Evolutionary conservation across 345 rosid genomes (phyloP).

Genomic region (Gossypium rotundifolium): DNA sequence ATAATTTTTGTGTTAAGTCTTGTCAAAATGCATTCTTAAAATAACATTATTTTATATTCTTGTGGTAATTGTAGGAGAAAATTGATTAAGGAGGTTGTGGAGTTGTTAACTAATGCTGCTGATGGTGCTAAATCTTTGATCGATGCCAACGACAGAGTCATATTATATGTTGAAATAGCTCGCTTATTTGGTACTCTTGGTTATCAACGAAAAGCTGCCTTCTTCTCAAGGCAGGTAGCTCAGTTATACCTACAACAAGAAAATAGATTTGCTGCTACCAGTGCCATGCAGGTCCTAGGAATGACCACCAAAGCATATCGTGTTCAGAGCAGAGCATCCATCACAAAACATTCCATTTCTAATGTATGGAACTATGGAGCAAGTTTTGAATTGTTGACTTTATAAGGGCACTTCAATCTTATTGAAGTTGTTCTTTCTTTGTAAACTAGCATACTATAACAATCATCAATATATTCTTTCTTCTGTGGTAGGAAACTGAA

Average conservation of each 20-base stretch:
- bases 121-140: conserved; percentile 95
- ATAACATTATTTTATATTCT: background rate
- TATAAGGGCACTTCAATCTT: background rate
- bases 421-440: background rate
- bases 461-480: background rate
- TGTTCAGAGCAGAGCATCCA: conserved; percentile 87
- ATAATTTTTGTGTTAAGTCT: background rate
- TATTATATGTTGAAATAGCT: conserved; percentile 85
- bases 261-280: conserved; percentile 80
- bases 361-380: conserved; percentile 25
- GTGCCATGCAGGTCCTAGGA: conserved; percentile 95
- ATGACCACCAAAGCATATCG: conserved; percentile 93
- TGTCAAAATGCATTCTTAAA: background rate
- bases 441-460: background rate
- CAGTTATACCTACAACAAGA: conserved; percentile 94
- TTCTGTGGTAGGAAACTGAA: conserved; percentile 47
- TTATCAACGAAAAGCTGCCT: conserved; percentile 93
- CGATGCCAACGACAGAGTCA: conserved; percentile 87
- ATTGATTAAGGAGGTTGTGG: conserved; percentile 84
- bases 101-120: conserved; percentile 81
- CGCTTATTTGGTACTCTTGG: conserved; percentile 89
- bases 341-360: conserved; percentile 35
- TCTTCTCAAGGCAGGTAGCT: conserved; percentile 97
- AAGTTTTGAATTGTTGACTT: background rate
- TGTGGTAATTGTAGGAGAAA: conserved; percentile 57